Percentiles rank a stretch among this genome's conserved stretches.
Conservation (phyloP, 202 grass and related monocot species). For the Thinopyrum obtusiflorum region DNA sequence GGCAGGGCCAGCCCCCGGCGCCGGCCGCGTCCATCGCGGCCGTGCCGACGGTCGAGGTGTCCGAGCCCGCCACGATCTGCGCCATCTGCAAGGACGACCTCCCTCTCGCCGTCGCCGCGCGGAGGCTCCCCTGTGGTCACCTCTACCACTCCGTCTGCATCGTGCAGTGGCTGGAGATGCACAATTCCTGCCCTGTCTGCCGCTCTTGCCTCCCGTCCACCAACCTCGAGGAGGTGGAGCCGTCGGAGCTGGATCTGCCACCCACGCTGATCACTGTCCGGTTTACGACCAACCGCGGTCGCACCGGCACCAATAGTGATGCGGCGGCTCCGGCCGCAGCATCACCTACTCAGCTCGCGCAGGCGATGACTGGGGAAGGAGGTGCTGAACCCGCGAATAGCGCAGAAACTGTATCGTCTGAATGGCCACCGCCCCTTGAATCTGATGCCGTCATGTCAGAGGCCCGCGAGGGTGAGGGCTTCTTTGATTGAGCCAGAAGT, state of each 20-base stretch:
- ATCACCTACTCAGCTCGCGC: constrained; percentile 50
- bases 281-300: constrained; percentile 20
- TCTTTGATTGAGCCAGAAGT: constrained; percentile 37
- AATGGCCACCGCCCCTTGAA: constrained; percentile 47
- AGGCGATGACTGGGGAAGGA: constrained; percentile 40
- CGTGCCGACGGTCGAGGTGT: constrained; percentile 35
- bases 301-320: not conserved
- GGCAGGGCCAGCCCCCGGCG: constrained; percentile 30
- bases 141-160: constrained; percentile 64
- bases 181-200: constrained; percentile 73
- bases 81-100: constrained; percentile 72
- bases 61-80: constrained; percentile 28
- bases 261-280: constrained; percentile 42
- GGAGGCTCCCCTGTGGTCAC: constrained; percentile 62
- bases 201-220: constrained; percentile 41
- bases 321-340: not conserved
- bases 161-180: constrained; percentile 52
- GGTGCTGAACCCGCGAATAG: constrained; percentile 45
- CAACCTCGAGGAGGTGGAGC: not conserved
- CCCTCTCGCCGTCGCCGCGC: constrained; percentile 25
- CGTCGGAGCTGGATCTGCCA: not conserved
- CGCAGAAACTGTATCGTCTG: constrained; percentile 51
- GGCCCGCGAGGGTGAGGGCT: constrained; percentile 15
- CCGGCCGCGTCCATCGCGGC: constrained; percentile 26
- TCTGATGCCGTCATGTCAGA: constrained; percentile 46